Percentiles rank a stretch among this genome's conserved stretches.
Conservation (phyloP, 225 moss, liverwort and hornwort genomes). For the Ulota crispa region DNA sequence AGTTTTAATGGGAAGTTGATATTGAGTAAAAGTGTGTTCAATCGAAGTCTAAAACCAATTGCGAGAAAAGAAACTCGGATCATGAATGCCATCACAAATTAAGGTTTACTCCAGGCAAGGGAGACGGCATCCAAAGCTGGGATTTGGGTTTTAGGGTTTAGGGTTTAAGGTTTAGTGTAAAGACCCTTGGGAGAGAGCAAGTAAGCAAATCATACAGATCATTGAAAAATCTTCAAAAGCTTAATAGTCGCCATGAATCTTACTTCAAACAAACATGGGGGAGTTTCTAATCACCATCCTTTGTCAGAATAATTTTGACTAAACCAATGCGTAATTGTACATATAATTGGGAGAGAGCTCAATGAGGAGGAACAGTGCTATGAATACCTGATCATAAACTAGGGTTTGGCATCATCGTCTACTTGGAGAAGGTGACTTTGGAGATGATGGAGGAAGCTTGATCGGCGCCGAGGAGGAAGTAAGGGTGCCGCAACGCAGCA, state of each 20-base stretch:
- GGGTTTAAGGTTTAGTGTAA: neutral
- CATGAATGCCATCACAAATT: neutral
- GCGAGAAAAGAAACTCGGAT: neutral
- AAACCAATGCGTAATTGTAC: neutral
- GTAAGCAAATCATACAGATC: neutral
- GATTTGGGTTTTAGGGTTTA: no score
- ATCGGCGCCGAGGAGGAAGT: constrained; percentile 76
- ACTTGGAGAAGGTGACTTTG: constrained; percentile 60
- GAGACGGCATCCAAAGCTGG: neutral
- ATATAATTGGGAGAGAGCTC: neutral
- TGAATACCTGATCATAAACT: neutral
- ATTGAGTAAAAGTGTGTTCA: no score
- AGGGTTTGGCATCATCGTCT: constrained; percentile 2
- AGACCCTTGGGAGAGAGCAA: neutral
- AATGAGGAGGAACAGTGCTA: neutral
- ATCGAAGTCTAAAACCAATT: no score
- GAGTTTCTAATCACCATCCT: neutral
- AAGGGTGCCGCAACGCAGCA: constrained; percentile 78
- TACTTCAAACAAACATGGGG: neutral
- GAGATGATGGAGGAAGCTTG: constrained; percentile 70
- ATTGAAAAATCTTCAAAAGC: neutral
- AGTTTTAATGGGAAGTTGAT: no score
- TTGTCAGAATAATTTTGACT: neutral
- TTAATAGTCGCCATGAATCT: neutral
- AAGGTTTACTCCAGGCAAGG: neutral